Conservation (phyloP, 2,329 filamentous ascomycete species). For the Sporothrix humicola region DNA sequence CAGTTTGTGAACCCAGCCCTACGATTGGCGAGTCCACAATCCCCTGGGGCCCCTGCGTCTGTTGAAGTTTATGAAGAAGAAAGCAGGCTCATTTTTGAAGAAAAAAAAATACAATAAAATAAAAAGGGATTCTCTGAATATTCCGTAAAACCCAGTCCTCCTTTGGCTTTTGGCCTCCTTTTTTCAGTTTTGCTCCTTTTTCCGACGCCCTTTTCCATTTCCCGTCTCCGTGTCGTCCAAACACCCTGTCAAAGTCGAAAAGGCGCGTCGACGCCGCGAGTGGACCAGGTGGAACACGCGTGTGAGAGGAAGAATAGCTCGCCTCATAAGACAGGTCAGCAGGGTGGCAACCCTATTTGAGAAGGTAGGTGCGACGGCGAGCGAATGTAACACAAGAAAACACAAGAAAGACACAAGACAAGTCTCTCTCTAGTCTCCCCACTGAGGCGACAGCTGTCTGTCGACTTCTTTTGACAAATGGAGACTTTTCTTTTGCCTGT, state of each 20-base stretch:
- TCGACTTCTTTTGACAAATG: neutral
- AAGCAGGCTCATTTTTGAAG: too few relatives aligned
- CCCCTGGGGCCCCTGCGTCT: conserved; percentile 2
- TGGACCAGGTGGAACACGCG: neutral
- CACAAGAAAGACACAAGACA: neutral
- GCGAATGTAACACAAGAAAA: too few relatives aligned
- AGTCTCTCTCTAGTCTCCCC: too few relatives aligned
- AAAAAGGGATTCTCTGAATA: neutral
- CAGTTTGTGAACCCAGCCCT: conserved; percentile 17
- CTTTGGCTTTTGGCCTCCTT: neutral
- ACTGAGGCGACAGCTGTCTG: neutral
- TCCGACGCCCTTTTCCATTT: conserved; percentile 2
- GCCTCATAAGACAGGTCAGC: conserved; percentile 9
- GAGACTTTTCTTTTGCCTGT: neutral
- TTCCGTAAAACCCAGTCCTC: neutral
- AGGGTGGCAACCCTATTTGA: too few relatives aligned
- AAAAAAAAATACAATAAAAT: too few relatives aligned
- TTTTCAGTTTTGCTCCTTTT: neutral
- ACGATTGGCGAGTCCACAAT: conserved; percentile 12
- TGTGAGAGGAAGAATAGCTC: neutral
- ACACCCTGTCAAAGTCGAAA: neutral
- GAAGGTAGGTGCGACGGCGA: too few relatives aligned
- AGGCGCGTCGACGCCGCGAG: neutral
- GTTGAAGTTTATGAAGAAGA: too few relatives aligned
- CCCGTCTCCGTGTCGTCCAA: neutral